Percentiles rank a stretch among this genome's conserved stretches.
phyloP scores from a whole-genome alignment of 306 rosid species.

The Cotoneaster glaucophyllus region DNA sequence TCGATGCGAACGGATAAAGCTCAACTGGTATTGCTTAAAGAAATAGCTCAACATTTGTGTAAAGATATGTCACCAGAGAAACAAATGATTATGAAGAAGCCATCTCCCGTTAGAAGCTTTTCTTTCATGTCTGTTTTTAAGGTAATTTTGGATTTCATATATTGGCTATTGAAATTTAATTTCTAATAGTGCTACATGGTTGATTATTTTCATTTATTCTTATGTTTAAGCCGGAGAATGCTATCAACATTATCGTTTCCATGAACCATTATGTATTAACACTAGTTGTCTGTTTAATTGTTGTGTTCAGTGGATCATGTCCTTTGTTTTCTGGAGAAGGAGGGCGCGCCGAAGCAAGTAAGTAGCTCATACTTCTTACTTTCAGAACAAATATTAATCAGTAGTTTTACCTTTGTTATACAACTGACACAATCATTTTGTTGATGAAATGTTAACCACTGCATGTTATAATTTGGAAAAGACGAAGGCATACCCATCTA shows the following conservation, averaged over 20 bases:
- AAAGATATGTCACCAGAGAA: slow-evolving; percentile 70
- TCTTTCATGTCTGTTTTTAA: slow-evolving; percentile 54
- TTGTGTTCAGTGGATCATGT: slow-evolving; percentile 57
- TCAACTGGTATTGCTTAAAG: slow-evolving; percentile 82
- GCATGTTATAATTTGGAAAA: background rate
- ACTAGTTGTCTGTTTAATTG: slow-evolving; percentile 15
- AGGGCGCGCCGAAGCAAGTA: slow-evolving; percentile 80
- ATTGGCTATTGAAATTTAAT: background rate
- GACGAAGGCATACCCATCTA: background rate
- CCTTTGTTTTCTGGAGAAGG: slow-evolving; percentile 75
- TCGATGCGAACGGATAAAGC: slow-evolving; percentile 93
- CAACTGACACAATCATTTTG: background rate
- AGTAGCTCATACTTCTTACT: slow-evolving; percentile 25
- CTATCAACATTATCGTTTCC: background rate
- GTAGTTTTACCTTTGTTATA: background rate
- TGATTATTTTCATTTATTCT: background rate
- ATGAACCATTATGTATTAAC: background rate
- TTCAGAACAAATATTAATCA: background rate
- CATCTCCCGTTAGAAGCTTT: slow-evolving; percentile 30
- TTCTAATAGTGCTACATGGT: too few relatives aligned
- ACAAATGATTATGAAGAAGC: slow-evolving; percentile 42
- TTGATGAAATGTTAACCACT: background rate
- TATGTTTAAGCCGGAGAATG: background rate
- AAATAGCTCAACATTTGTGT: slow-evolving; percentile 89
- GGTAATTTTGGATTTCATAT: slow-evolving; percentile 32